Evolutionary conservation across 805 yeast genomes (phyloP).

Genomic region (Zygosaccharomyces siamensis): DNA sequence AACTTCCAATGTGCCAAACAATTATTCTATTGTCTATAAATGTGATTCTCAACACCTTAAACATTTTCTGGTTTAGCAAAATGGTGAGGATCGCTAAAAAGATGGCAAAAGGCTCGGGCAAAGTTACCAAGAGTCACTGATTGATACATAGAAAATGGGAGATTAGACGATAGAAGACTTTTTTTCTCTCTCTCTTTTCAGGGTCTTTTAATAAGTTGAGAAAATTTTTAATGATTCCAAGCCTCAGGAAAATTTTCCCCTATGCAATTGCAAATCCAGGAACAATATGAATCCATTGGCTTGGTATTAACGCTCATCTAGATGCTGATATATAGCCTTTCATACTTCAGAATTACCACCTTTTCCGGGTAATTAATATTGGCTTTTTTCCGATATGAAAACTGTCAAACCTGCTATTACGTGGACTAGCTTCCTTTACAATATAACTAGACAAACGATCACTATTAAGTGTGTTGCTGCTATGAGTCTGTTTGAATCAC

Average conservation of each 20-base stretch:
- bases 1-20: constrained; percentile 46
- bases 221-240: neutral
- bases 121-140: constrained; percentile 12
- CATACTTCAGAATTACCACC: neutral
- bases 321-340: neutral
- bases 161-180: too few species aligned
- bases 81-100: constrained; percentile 74
- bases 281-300: neutral
- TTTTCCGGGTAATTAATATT: neutral
- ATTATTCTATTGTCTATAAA: constrained; percentile 52
- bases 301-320: neutral
- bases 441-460: neutral
- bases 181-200: neutral
- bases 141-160: neutral
- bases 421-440: neutral
- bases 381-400: neutral
- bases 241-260: neutral
- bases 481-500: constrained; percentile 16
- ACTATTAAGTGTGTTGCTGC: neutral
- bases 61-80: constrained; percentile 81
- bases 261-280: neutral
- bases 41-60: constrained; percentile 58
- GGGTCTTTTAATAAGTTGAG: neutral
- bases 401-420: neutral
- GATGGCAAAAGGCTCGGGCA: constrained; percentile 34